Evolutionary conservation across 805 yeast genomes (phyloP), one percentile per base, ranked within the genome.

Genomic region (Wickerhamomyces chambardii): DNA sequence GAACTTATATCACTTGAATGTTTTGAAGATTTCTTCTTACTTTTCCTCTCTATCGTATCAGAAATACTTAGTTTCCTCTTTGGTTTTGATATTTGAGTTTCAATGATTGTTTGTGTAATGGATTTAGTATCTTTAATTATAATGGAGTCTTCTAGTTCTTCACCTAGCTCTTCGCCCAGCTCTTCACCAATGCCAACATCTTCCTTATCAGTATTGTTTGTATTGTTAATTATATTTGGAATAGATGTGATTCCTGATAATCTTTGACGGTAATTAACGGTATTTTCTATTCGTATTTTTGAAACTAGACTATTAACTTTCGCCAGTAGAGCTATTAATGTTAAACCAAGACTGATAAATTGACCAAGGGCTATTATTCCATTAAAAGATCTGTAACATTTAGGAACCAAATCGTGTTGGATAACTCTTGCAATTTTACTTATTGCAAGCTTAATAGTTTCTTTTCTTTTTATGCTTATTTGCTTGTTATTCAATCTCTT

Each of bases 311-410:
- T 27, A 37, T 63, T 53, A 9, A 83, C 46, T 35, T 68, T 64
- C 3, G 82, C 68, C 28, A 75, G 45, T 15, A 61, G 35, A 0
- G 83, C 95, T 4, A 84, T 48, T 28, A 85, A 54, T 0, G 82
- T 73, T 42, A 86, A 66, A 2, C 95, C 95, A 11, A 86, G 52
- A 2, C 78, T 70, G 6, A 84, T 66, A 48, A 82, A 86, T 49
- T 87, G 95, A 0, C 89, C 95, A 39, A 78, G 64, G 1, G 81
- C 77, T 7, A 86, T 64, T 1, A 86, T 68, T 1, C 78, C 70
- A 53, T 80, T 78, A 47, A 84, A 81, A 11, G 72, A 69, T 38
- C 71, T 68, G 53, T 72, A 79, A 21, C 27, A 48, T 24, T 15
- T 36, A 34, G 36, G 6, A 11, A 24, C 27, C 41, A 47, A 15